A percentile compares a stretch with the other conserved stretches of the same genome.
Conservation (phyloP, 306 rosid species). For the Mucuna pruriens region DNA sequence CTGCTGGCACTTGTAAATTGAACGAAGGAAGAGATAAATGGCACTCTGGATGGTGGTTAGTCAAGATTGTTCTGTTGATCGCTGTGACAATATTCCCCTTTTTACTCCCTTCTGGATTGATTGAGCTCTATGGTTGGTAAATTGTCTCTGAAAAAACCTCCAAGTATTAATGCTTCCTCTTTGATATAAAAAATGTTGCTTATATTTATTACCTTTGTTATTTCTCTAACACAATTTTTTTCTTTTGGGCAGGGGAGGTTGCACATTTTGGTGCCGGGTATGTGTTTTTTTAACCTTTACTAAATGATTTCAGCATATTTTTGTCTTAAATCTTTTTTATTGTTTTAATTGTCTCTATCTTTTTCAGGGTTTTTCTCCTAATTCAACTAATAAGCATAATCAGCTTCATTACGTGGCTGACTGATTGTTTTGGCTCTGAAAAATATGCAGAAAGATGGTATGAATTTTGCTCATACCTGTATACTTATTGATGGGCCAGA, state of each 20-base stretch:
- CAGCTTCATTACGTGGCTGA: constrained; percentile 89
- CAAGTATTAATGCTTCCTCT: constrained; percentile 20
- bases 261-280: constrained; percentile 99
- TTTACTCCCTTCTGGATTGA: constrained; percentile 74
- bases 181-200: neutral
- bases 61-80: constrained; percentile 69
- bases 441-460: constrained; percentile 87
- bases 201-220: neutral
- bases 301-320: constrained; percentile 5
- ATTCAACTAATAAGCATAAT: constrained; percentile 92
- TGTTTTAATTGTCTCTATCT: constrained; percentile 25
- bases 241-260: constrained; percentile 59
- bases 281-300: constrained; percentile 17
- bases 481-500: no score
- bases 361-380: constrained; percentile 92
- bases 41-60: constrained; percentile 99
- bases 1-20: constrained; percentile 75
- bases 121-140: constrained; percentile 84
- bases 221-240: constrained; percentile 23
- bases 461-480: no score
- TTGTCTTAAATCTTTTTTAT: constrained; percentile 10
- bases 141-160: constrained; percentile 25
- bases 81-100: constrained; percentile 65
- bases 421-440: constrained; percentile 63
- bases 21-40: constrained; percentile 65